Evolutionary conservation across 352 stramenopile species (phyloP), one percentile per base, ranked within the genome.

Genomic region (Chloridella minuta): DNA sequence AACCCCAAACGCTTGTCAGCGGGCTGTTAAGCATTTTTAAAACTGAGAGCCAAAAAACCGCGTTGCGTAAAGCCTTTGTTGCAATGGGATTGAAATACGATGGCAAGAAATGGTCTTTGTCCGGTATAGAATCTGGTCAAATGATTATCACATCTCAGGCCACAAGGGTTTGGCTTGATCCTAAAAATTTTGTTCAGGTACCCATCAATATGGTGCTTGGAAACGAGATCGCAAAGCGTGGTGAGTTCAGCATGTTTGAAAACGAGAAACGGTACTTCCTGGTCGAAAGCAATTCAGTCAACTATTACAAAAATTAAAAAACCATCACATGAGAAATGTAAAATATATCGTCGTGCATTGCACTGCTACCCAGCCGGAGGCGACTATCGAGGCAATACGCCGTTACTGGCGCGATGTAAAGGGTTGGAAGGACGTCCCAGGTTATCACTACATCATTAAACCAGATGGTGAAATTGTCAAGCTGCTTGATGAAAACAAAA

Each of bases 371-470:
- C n/a, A 18, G n/a, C 40, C 40, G 40, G 40, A 66, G n/a, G n/a
- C 40, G n/a, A 66, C 10, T 18, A 66, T 66, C n/a, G 40, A 66
- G n/a, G n/a, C 10, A 18, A 66, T 66, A 18, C 40, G n/a, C 10
- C 10, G n/a, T n/a, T 66, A 66, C 40, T 66, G 40, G 40, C 10
- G 40, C 10, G 40, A 66, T 18, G 40, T 66, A 66, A 66, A 66
- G n/a, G n/a, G n/a, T 18, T 66, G 40, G 40, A 66, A 66, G 10
- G 40, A n/a, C 40, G n/a, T n/a, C 10, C 40, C 40, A 10, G 40
- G 40, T n/a, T 66, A 66, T 66, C 40, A 66, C 40, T 66, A 66
- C 40, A 66, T 66, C 40, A 66, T 66, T 66, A 66, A 66, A 66
- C 10, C 10, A 66, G 40, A 66, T 66, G 40, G 40, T 18, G 40